Percentiles rank a stretch among this genome's conserved stretches.
Conservation (phyloP, 1,284 basidiomycete species). For the Cystobasidium sp. region DNA sequence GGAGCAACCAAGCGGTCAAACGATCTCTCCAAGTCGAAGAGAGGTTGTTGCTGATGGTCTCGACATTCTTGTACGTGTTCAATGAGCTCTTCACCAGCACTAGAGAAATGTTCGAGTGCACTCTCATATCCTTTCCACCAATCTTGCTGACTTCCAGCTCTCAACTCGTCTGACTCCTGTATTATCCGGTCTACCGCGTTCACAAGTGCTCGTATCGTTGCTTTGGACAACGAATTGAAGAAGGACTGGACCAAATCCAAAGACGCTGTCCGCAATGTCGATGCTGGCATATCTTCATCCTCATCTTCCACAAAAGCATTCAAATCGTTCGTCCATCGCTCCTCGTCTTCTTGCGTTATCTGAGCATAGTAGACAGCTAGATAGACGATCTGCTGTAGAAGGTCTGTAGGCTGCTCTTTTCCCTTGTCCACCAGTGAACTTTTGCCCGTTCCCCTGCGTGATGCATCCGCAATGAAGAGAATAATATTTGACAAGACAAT, state of each 20-base stretch:
- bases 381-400: conserved; percentile 64
- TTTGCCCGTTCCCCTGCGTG: conserved; percentile 66
- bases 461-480: conserved; percentile 70
- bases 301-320: conserved; percentile 94
- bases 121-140: conserved; percentile 53
- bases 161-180: conserved; percentile 63
- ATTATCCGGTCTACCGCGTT: conserved; percentile 65
- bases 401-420: conserved; percentile 58
- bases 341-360: conserved; percentile 89
- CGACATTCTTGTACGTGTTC: conserved; percentile 76
- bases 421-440: conserved; percentile 63
- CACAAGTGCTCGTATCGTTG: conserved; percentile 67
- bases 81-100: conserved; percentile 74
- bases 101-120: conserved; percentile 79
- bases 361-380: conserved; percentile 75
- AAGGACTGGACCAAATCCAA: conserved; percentile 83
- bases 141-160: conserved; percentile 53
- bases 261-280: conserved; percentile 79
- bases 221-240: conserved; percentile 68
- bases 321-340: conserved; percentile 84
- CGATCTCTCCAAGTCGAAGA: conserved; percentile 76
- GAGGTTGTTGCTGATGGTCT: conserved; percentile 64
- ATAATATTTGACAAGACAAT: conserved; percentile 60
- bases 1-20: conserved; percentile 79
- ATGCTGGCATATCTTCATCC: conserved; percentile 83